Evolutionary conservation across 108 stramenopile species (phyloP), one percentile per base, ranked within the genome.

Genomic region (Cyclotella baltica): DNA sequence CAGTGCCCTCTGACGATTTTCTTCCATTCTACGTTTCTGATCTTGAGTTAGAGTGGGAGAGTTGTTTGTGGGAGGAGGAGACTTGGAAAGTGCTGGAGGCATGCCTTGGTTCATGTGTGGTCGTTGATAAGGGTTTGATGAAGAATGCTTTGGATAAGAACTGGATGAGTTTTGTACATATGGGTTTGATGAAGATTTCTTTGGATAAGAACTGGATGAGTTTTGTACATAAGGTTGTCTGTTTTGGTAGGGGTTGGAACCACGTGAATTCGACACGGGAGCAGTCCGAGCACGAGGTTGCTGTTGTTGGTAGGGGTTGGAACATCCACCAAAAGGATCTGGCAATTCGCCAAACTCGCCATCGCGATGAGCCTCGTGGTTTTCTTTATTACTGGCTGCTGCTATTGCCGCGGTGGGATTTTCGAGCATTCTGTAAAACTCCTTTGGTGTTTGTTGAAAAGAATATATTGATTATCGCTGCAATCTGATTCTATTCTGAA

Each of bases 1-100:
- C 58, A 80, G 78, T 50, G 78, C 78, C 33, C 78, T 62, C 38
- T 73, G 62, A 51, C 78, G 78, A 46, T 81, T 85, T 58, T 81
- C 79, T 48, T 85, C 84, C 51, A 85, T 85, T 31, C 75, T 36
- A 20, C 31, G 70, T 16, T 35, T n/a, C 37, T 85, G 84, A 38
- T 85, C 84, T 47, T 80, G 63, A 35, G 84, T 76, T 30, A 83
- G 72, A 64, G 33, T 65, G n/a, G 78, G 72, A 34, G 72, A 67
- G 18, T 20, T 66, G 28, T 33, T 76, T 37, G 18, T 61, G 31
- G 15, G 57, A 43, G 38, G 50, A 6, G 56, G 35, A 15, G 51
- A 16, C 40, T n/a, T 23, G 53, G 22, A n/a, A 6, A 23, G 31
- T 6, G 28, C 10, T 33, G 6, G 58, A 8, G 31, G n/a, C 58